phyloP scores from a whole-genome alignment of 768 basidiomycete species.

The Russula foetens region DNA sequence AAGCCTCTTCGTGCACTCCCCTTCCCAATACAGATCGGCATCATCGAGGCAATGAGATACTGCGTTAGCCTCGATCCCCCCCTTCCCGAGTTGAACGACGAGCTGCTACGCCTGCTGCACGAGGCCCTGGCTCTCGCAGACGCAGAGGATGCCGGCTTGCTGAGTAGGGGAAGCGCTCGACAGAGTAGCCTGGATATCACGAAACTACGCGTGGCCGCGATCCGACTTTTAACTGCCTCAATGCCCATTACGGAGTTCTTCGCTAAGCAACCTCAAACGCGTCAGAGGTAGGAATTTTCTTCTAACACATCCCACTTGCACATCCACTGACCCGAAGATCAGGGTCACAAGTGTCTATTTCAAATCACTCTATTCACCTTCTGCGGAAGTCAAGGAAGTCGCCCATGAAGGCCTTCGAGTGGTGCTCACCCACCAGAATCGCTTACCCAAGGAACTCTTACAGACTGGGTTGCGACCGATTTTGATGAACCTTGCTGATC shows the following conservation, averaged over 20 bases:
- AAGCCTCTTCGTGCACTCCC: slow-evolving; percentile 94
- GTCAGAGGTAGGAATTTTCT: slow-evolving; percentile 57
- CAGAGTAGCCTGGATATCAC: slow-evolving; percentile 76
- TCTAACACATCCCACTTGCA: not conserved
- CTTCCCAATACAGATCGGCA: slow-evolving; percentile 92
- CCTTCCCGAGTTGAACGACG: slow-evolving; percentile 86
- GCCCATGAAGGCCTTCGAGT: slow-evolving; percentile 89
- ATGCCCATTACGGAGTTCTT: slow-evolving; percentile 96
- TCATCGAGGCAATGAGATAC: slow-evolving; percentile 95
- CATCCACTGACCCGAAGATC: not conserved
- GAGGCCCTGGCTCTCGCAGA: slow-evolving; percentile 94
- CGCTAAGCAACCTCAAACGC: slow-evolving; percentile 70
- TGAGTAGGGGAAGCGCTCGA: slow-evolving; percentile 65
- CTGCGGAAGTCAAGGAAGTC: slow-evolving; percentile 87
- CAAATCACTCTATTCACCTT: slow-evolving; percentile 92
- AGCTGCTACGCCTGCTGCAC: slow-evolving; percentile 82
- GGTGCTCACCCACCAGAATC: slow-evolving; percentile 82
- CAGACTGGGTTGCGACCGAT: slow-evolving; percentile 96
- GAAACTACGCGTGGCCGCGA: slow-evolving; percentile 88
- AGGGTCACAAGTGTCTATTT: slow-evolving; percentile 96
- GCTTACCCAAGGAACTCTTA: slow-evolving; percentile 89
- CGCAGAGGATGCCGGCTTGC: slow-evolving; percentile 81
- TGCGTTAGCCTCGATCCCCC: slow-evolving; percentile 86
- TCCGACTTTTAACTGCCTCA: slow-evolving; percentile 86
- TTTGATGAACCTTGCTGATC: slow-evolving; percentile 95